Evolutionary conservation across 495 filamentous ascomycete species (phyloP).

Genomic region (Astrothelium macrocarpum): DNA sequence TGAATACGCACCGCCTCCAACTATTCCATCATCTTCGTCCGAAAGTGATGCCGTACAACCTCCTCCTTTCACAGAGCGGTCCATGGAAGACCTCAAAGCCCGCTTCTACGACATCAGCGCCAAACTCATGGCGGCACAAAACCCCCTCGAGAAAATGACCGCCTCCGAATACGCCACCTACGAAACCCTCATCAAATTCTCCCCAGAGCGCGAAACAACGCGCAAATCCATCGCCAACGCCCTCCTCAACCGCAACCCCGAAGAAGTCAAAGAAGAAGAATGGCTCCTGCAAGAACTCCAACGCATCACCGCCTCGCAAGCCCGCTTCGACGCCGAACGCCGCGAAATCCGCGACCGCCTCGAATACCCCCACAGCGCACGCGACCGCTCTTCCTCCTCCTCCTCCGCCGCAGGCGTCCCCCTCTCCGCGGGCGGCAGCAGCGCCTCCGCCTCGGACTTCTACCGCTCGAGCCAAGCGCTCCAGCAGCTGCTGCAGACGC

Average conservation of each 20-base stretch:
- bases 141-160: constrained; percentile 76
- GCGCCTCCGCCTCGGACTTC: constrained; percentile 31
- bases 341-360: constrained; percentile 82
- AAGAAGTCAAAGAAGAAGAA: constrained; percentile 86
- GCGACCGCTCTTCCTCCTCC: no score
- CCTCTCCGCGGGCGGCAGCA: constrained; percentile 25
- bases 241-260: constrained; percentile 66
- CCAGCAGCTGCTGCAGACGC: constrained; percentile 64
- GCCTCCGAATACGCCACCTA: constrained; percentile 67
- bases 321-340: constrained; percentile 74
- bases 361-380: constrained; percentile 62
- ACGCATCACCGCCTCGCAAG: constrained; percentile 72
- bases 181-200: constrained; percentile 77
- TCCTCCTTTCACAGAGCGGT: constrained; percentile 38
- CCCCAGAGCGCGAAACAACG: constrained; percentile 60
- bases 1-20: constrained; percentile 45
- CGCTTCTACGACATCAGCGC: constrained; percentile 82
- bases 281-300: constrained; percentile 79
- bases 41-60: constrained; percentile 35
- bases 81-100: constrained; percentile 82
- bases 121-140: constrained; percentile 73
- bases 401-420: background rate
- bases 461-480: constrained; percentile 76
- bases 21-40: constrained; percentile 39
- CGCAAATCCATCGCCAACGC: constrained; percentile 78